Evolutionary conservation across 139 green algal species (phyloP).

Genomic region (Chlorella sp.): DNA sequence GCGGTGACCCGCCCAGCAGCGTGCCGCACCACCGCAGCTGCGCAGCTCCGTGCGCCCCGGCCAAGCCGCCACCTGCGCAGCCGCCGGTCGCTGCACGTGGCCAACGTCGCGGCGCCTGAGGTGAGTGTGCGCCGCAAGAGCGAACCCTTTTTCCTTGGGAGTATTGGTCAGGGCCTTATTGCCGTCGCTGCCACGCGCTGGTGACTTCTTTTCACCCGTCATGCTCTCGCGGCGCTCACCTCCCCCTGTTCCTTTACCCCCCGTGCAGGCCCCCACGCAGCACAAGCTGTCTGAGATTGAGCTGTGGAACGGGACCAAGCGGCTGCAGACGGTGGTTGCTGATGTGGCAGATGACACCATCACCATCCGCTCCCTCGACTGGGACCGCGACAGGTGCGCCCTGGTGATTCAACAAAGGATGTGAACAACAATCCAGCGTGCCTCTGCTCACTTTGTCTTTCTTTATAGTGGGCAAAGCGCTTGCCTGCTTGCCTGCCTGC

Average conservation of each 20-base stretch:
- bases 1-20: neutral
- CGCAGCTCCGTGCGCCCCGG: neutral
- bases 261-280: neutral
- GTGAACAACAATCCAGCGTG: no score
- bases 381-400: conserved; percentile 40
- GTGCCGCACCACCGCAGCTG: neutral
- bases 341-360: conserved; percentile 84
- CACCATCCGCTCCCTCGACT: conserved; percentile 94
- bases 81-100: neutral
- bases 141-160: neutral
- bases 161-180: no score
- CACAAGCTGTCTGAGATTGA: conserved; percentile 50
- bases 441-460: no score
- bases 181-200: neutral
- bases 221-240: neutral
- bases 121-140: neutral
- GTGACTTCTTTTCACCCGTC: neutral
- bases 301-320: conserved; percentile 54
- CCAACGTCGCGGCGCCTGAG: neutral
- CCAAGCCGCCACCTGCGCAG: neutral
- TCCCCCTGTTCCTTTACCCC: neutral
- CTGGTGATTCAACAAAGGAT: neutral
- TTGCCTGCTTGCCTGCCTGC: no score
- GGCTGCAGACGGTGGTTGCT: conserved; percentile 62
- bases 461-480: no score